Conservation (phyloP, 495 filamentous ascomycete genomes). For the Letharia lupina region DNA sequence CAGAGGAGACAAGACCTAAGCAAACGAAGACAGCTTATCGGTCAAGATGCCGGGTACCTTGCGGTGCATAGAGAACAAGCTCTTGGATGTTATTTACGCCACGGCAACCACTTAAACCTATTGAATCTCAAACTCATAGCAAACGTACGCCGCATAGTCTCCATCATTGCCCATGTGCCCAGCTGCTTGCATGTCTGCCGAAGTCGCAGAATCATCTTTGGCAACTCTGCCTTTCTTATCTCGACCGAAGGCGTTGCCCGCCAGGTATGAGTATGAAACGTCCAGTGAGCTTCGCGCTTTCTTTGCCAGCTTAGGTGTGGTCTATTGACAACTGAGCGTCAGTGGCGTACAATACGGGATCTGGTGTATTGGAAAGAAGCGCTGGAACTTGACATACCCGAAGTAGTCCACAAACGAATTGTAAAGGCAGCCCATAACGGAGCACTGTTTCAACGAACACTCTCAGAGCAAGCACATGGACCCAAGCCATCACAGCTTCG, state of each 20-base stretch:
- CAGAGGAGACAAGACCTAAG: background rate
- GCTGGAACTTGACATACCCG: conserved; percentile 52
- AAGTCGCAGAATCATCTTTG: conserved; percentile 70
- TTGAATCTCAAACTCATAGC: conserved; percentile 81
- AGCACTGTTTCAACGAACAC: conserved; percentile 97
- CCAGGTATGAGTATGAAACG: conserved; percentile 79
- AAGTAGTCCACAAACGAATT: conserved; percentile 76
- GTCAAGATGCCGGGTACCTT: background rate
- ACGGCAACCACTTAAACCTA: background rate
- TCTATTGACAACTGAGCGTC: conserved; percentile 40
- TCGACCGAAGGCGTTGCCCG: conserved; percentile 85
- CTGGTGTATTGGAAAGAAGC: background rate
- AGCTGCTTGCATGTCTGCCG: conserved; percentile 69
- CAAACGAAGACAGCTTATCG: background rate
- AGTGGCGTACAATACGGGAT: conserved; percentile 7
- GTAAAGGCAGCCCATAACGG: conserved; percentile 82
- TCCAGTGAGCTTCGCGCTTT: conserved; percentile 78
- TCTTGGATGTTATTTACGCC: background rate
- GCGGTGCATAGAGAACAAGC: background rate
- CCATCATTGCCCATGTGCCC: conserved; percentile 56
- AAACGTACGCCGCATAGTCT: conserved; percentile 94
- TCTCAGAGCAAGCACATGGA: conserved; percentile 79
- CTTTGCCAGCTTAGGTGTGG: conserved; percentile 70
- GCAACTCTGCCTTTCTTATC: conserved; percentile 89
- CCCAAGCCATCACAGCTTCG: conserved; percentile 90